Conservation (phyloP, 2,329 filamentous ascomycete genomes). For the Ceratocystis colombiana region DNA sequence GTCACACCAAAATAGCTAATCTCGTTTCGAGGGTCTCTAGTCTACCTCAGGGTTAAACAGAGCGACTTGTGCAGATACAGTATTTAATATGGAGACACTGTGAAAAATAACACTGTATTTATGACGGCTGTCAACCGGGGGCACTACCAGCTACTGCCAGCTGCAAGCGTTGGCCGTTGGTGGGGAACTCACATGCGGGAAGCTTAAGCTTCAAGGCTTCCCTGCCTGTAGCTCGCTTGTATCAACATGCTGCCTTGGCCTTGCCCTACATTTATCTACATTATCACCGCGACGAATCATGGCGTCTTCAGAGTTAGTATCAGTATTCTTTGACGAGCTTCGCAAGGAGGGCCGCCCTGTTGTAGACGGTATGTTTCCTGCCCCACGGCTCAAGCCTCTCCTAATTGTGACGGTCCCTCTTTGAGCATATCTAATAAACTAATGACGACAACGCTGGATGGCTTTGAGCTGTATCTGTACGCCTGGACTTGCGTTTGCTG, state of each 20-base stretch:
- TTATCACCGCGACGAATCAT: neutral
- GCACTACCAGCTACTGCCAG: neutral
- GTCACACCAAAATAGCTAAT: neutral
- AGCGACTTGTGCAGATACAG: neutral
- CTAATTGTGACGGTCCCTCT: neutral
- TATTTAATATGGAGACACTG: neutral
- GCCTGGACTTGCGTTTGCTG: neutral
- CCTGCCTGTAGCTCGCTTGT: neutral
- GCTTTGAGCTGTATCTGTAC: neutral
- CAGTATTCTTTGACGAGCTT: constrained; percentile 40
- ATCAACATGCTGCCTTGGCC: constrained; percentile 1
- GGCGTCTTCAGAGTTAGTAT: neutral
- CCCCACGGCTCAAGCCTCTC: neutral
- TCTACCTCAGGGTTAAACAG: neutral
- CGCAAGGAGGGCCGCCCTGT: constrained; percentile 39
- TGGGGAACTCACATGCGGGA: neutral
- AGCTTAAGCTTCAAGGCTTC: constrained; percentile 9
- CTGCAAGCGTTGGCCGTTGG: neutral
- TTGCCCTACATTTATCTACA: neutral
- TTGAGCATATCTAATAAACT: neutral
- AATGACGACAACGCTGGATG: neutral
- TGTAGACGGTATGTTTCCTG: constrained; percentile 37
- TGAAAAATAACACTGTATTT: neutral
- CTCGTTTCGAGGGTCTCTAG: neutral
- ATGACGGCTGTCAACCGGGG: neutral